Conservation (phyloP, 352 stramenopile genomes). For the Pythium angustatum region DNA sequence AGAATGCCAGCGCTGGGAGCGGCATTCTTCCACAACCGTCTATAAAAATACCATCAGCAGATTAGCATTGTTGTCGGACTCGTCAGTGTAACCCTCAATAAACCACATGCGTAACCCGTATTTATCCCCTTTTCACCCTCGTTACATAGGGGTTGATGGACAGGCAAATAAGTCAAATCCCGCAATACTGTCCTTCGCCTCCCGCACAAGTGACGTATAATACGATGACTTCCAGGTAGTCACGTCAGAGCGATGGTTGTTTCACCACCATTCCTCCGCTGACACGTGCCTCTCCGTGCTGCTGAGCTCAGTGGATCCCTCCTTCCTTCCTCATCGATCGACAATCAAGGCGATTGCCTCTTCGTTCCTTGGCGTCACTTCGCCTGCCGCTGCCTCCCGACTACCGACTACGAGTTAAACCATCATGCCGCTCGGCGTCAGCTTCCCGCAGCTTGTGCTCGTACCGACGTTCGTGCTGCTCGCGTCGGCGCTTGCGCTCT, state of each 20-base stretch:
- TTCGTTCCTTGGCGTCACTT: background rate
- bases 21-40: too few species aligned
- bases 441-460: constrained; percentile 62
- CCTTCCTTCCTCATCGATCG: background rate
- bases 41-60: too few species aligned
- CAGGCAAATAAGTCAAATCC: too few species aligned
- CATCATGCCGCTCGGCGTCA: constrained; percentile 35
- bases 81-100: too few species aligned
- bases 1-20: too few species aligned
- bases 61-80: too few species aligned
- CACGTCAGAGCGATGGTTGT: background rate
- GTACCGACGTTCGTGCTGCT: constrained; percentile 73
- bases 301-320: background rate
- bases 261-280: background rate
- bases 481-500: constrained; percentile 63
- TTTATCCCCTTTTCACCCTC: too few species aligned
- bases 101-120: too few species aligned
- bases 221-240: background rate
- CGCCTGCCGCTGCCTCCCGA: background rate
- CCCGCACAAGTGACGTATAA: background rate
- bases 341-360: background rate
- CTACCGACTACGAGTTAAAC: too few species aligned
- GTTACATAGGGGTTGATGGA: too few species aligned
- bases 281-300: background rate
- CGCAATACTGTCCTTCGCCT: too few species aligned